phyloP scores from a whole-genome alignment of 805 yeast species.

The Ogataea nonfermentans region DNA sequence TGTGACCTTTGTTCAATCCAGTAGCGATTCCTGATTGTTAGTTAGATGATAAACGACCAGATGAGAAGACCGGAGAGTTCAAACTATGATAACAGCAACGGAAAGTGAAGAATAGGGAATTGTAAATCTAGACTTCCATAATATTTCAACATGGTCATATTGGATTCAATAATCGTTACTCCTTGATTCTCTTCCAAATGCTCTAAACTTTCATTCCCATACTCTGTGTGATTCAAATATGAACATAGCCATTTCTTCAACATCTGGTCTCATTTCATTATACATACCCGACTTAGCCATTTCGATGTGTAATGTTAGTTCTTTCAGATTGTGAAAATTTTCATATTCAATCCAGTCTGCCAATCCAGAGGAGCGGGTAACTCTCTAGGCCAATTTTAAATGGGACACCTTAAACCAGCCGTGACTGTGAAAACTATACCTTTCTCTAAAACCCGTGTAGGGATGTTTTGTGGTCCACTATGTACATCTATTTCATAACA shows the following conservation, averaged over 20 bases:
- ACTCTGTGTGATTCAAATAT: not conserved
- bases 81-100: not conserved
- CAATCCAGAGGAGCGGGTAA: conserved; percentile 3
- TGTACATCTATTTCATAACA: conserved; percentile 10
- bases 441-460: conserved; percentile 5
- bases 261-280: not conserved
- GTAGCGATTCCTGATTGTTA: conserved; percentile 74
- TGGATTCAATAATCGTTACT: too few relatives aligned
- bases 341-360: conserved; percentile 10
- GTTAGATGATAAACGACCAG: conserved; percentile 12
- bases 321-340: conserved; percentile 14
- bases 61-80: not conserved
- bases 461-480: conserved; percentile 6
- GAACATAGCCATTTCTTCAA: not conserved
- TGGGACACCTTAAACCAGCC: conserved; percentile 5
- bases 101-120: not conserved
- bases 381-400: not conserved
- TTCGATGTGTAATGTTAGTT: conserved; percentile 22
- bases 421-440: conserved; percentile 14
- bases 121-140: too few relatives aligned
- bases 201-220: too few relatives aligned
- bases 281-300: conserved; percentile 71
- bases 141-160: too few relatives aligned
- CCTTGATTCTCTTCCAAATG: too few relatives aligned
- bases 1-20: conserved; percentile 99